Percentiles rank a stretch among this genome's conserved stretches.
Conservation (phyloP, 2,329 filamentous ascomycete species). For the Colletotrichum coccodes region DNA sequence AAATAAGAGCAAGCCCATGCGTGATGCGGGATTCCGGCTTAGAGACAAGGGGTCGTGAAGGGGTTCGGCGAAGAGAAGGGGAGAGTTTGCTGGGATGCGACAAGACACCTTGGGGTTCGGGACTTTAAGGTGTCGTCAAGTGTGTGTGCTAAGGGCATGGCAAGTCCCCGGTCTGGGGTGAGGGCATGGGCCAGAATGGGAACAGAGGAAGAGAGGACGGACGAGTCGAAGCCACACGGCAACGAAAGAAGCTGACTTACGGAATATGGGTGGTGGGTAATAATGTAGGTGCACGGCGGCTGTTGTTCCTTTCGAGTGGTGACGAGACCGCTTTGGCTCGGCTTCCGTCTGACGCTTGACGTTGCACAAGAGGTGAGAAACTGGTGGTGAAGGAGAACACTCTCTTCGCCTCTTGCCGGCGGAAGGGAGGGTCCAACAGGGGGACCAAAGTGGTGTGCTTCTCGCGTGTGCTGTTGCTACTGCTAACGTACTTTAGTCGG, state of each 20-base stretch:
- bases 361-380: slow-evolving; percentile 13
- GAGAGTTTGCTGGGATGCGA: slow-evolving; percentile 23
- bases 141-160: slow-evolving; percentile 20
- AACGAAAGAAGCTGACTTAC: slow-evolving; percentile 20
- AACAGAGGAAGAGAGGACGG: not conserved
- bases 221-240: not conserved
- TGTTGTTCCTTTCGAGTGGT: slow-evolving; percentile 12
- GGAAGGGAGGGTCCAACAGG: not conserved
- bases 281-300: slow-evolving; percentile 9
- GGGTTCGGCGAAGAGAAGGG: not conserved
- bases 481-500: not conserved
- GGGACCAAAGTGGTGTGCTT: slow-evolving; percentile 9
- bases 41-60: slow-evolving; percentile 7
- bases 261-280: slow-evolving; percentile 9
- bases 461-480: not conserved
- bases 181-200: slow-evolving; percentile 1
- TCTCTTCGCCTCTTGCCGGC: not conserved
- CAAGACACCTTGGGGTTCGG: slow-evolving; percentile 12
- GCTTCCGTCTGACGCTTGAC: slow-evolving; percentile 11
- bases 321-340: slow-evolving; percentile 18
- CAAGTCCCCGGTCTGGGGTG: slow-evolving; percentile 7
- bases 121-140: slow-evolving; percentile 8
- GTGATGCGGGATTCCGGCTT: not conserved
- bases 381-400: not conserved
- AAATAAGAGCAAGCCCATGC: not conserved